These are phyloP conservation scores for Dichomitus squalens DNA, from an alignment of 1,284 basidiomycete genomes.

Conservation along the genomic window DNA sequence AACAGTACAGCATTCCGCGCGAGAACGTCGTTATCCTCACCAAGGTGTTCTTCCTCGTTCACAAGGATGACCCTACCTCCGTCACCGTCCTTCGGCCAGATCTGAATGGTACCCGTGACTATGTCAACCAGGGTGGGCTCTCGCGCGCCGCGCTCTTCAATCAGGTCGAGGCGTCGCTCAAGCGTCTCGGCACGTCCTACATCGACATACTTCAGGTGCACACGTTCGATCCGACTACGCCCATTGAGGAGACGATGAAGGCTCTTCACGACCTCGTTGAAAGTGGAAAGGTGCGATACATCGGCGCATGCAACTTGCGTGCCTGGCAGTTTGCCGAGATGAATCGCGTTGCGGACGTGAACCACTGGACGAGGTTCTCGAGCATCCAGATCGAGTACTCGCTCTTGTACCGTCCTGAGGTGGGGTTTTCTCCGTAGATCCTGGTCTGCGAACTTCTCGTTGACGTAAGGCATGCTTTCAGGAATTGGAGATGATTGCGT, in stretches of 20 bases:
- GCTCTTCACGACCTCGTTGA: constrained; percentile 38
- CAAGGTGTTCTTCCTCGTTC: constrained; percentile 35
- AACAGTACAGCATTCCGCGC: constrained; percentile 55
- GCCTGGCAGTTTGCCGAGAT: constrained; percentile 40
- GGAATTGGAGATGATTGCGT: constrained; percentile 51
- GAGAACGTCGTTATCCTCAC: constrained; percentile 49
- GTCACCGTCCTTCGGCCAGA: no score
- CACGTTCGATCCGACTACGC: constrained; percentile 54
- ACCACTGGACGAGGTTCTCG: constrained; percentile 42
- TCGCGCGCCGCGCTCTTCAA: no score
- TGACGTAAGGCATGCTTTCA: constrained; percentile 13
- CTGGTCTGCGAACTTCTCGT: no score
- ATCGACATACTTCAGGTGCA: constrained; percentile 53
- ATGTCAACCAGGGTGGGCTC: no score
- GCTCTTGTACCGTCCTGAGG: constrained; percentile 36
- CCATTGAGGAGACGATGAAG: constrained; percentile 43
- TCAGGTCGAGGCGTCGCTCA: no score
- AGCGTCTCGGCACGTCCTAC: constrained; percentile 44
- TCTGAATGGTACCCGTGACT: no score
- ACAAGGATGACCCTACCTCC: no score
- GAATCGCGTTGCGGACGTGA: constrained; percentile 39
- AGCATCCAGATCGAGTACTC: constrained; percentile 46
- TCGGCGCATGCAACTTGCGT: constrained; percentile 37
- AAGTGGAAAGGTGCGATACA: constrained; percentile 34
- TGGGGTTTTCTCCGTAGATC: not conserved